These are phyloP conservation scores for Nowakowskiella sp. DNA, from an alignment of 192 early-diverging fungal species.

Conservation along the genomic window DNA sequence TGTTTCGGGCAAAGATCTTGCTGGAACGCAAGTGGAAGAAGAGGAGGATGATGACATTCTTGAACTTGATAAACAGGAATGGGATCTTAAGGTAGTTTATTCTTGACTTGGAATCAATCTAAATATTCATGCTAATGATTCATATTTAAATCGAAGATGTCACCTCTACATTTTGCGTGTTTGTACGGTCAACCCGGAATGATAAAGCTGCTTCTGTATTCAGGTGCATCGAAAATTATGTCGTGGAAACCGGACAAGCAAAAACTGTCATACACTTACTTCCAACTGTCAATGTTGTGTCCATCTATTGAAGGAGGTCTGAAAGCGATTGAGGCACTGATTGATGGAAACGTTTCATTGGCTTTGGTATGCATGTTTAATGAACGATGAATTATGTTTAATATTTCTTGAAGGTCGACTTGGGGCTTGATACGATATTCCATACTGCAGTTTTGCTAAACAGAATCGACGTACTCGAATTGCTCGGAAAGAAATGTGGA, in stretches of 20 bases:
- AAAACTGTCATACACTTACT: constrained; percentile 5
- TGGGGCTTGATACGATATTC: too few species aligned
- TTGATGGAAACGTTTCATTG: not conserved
- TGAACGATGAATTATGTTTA: too few species aligned
- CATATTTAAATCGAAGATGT: constrained; percentile 11
- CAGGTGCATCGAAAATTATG: not conserved
- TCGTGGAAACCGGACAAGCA: not conserved
- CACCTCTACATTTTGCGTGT: constrained; percentile 15
- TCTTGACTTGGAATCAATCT: too few species aligned
- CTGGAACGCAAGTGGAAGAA: constrained; percentile 4
- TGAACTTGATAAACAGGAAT: constrained; percentile 9
- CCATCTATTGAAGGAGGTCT: not conserved
- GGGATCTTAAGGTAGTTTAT: constrained; percentile 20
- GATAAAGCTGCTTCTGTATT: constrained; percentile 2
- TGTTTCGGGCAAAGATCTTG: constrained; percentile 3
- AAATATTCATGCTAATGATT: not conserved
- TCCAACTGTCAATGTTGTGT: constrained; percentile 10
- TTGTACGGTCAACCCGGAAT: constrained; percentile 7
- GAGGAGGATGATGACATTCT: constrained; percentile 12
- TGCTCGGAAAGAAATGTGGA: too few species aligned
- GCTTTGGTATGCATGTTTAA: not conserved
- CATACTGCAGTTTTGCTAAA: too few species aligned
- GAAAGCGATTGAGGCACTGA: not conserved
- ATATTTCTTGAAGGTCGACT: too few species aligned
- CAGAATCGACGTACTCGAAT: too few species aligned